Base-by-base conservation (phyloP, 1,284 basidiomycete genomes). In the Grifola frondosa region DNA sequence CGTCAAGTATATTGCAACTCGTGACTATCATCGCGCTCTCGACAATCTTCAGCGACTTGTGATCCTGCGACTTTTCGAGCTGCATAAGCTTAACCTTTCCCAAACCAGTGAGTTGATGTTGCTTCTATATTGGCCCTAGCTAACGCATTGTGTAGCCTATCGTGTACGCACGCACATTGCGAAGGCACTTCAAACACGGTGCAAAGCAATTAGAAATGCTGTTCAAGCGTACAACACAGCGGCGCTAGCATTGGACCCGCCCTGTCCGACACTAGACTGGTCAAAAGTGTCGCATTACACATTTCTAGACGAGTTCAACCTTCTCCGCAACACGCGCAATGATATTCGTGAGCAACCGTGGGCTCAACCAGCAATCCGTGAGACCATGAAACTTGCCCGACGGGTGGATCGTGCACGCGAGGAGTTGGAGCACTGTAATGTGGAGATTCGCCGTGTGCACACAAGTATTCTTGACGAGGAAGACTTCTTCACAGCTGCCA, bases 241-340 rank as follows among this genome's bases (percentile, higher is more conserved):
- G 8, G 61, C 62, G 1, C 23, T 22, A 0, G 22, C 36, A 3
- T 51, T 62, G 20, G 40, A 36, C 5, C 66, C 63, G 1, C 58
- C 63, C 0, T 52, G 52, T 1, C 56, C 58, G 0, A 37, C 43
- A 0, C 50, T 71, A 13, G 52, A 63, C 3, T 64, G 60, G 55
- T 29, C 43, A 2, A 41, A 61, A 16, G 61, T 70, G 3, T 50
- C 60, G 0, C 52, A 65, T 4, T 66, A 65, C 49, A 39, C 48
- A 1, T 69, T 67, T 32, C 42, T 70, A 0, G 59, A 56, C 0
- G 62, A 71, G 24, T 69, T 71, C 45, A 50, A 59, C 24, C 53
- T 72, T 0, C 58, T 71, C 1, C 52, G 56, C 5, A 57, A 64
- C 15, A 58, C 59, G 1, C 50, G 52, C 5, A 50, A 62, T 30